A percentile compares a stretch with the other conserved stretches of the same genome.
Conservation (phyloP, 306 rosid genomes). For the Herpetospermum pedunculosum region DNA sequence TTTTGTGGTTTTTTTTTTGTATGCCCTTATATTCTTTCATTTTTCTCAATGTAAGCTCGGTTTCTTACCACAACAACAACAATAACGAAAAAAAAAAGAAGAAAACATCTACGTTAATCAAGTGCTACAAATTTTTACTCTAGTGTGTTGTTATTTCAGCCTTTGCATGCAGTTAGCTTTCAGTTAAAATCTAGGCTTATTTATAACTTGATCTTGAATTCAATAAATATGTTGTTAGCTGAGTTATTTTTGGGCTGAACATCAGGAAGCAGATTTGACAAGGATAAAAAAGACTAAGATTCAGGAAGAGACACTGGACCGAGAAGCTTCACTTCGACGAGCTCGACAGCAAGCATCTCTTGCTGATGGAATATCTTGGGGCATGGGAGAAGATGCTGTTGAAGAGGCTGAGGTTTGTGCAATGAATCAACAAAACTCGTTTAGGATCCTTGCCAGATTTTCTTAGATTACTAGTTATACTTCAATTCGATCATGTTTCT, state of each 20-base stretch:
- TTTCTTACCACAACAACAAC: too few relatives aligned
- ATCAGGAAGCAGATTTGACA: conserved; percentile 59
- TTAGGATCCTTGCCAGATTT: background rate
- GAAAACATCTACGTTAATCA: background rate
- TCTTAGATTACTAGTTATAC: background rate
- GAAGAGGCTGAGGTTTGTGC: conserved; percentile 80
- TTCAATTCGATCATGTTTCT: background rate
- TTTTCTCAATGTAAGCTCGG: too few relatives aligned
- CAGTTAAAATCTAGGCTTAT: background rate
- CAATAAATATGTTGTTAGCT: background rate
- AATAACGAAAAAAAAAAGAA: too few relatives aligned
- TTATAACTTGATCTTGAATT: background rate
- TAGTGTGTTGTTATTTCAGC: background rate
- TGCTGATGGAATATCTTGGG: conserved; percentile 93
- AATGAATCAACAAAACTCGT: background rate
- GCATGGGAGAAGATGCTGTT: conserved; percentile 94
- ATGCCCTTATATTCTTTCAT: too few relatives aligned
- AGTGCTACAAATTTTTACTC: background rate
- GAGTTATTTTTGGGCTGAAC: conserved; percentile 4
- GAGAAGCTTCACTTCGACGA: conserved; percentile 86
- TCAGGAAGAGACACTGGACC: conserved; percentile 50
- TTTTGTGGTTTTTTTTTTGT: too few relatives aligned
- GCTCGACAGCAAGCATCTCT: conserved; percentile 66
- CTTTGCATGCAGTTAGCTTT: background rate
- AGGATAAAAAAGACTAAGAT: conserved; percentile 43